Conservation (phyloP, 129 eudicot species). For the Centrapalus pauciflorus region DNA sequence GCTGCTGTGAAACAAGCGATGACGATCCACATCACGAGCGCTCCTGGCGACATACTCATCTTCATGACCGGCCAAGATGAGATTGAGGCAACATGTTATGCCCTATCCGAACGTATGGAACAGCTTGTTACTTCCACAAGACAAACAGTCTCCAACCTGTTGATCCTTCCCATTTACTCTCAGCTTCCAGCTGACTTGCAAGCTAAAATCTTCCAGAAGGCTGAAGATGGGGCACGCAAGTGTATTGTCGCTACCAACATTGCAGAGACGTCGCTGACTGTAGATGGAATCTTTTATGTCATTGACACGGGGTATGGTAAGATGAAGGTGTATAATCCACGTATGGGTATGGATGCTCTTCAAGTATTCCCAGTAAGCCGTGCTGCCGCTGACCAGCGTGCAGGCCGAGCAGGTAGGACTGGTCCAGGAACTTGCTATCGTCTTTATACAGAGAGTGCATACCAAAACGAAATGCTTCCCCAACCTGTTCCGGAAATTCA, state of each 20-base stretch:
- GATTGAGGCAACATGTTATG: conserved; percentile 58
- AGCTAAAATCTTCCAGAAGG: conserved; percentile 55
- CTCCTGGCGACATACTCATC: conserved; percentile 68
- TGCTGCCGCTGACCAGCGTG: conserved; percentile 75
- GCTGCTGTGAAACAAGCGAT: conserved; percentile 72
- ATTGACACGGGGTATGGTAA: conserved; percentile 69
- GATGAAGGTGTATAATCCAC: conserved; percentile 70
- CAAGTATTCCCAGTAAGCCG: conserved; percentile 67
- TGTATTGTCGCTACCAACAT: conserved; percentile 74
- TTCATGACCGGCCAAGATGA: conserved; percentile 79
- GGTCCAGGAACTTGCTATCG: conserved; percentile 72
- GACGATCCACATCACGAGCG: conserved; percentile 67
- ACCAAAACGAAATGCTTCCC: conserved; percentile 60
- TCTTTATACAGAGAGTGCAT: conserved; percentile 61
- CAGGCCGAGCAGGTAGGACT: conserved; percentile 68
- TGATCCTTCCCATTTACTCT: conserved; percentile 64
- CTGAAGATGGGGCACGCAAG: conserved; percentile 66
- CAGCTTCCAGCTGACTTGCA: conserved; percentile 69
- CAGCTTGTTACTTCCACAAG: conserved; percentile 50
- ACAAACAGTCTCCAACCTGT: conserved; percentile 49
- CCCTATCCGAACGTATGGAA: conserved; percentile 63
- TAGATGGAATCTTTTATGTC: conserved; percentile 60
- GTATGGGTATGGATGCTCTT: conserved; percentile 74
- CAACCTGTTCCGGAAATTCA: conserved; percentile 70
- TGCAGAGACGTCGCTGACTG: conserved; percentile 66